These are phyloP conservation scores for Alternaria incomplexa DNA, from an alignment of 2,329 filamentous ascomycete genomes.

Conservation along the genomic window DNA sequence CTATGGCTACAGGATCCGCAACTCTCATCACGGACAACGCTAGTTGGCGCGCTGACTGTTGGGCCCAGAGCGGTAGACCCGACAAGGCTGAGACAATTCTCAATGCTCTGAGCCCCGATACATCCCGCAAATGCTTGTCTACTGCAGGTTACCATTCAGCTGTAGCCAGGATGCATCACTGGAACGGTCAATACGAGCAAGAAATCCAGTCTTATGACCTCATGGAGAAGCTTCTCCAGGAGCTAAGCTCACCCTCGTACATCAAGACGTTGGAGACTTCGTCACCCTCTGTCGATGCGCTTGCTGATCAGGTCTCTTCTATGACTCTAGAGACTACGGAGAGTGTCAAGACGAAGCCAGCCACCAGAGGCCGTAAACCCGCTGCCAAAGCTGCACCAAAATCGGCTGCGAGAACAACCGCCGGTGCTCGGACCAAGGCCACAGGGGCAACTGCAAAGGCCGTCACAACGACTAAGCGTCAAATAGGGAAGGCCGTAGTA, in stretches of 20 bases:
- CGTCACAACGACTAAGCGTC: constrained; percentile 16
- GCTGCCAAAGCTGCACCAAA: constrained; percentile 21
- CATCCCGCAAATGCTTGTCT: constrained; percentile 54
- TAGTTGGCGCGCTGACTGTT: constrained; percentile 55
- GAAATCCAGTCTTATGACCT: constrained; percentile 58
- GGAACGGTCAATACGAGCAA: constrained; percentile 55
- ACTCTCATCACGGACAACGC: constrained; percentile 57
- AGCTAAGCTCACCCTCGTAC: constrained; percentile 47
- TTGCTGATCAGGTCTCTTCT: constrained; percentile 53
- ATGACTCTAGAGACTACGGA: constrained; percentile 44
- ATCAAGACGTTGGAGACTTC: constrained; percentile 36
- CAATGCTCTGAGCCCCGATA: constrained; percentile 55
- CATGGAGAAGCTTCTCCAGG: constrained; percentile 54
- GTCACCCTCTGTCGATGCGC: constrained; percentile 34
- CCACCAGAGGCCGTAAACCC: constrained; percentile 32
- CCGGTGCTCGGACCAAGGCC: constrained; percentile 23
- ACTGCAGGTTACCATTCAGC: constrained; percentile 60
- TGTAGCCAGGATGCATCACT: constrained; percentile 57
- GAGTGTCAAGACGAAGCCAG: constrained; percentile 11
- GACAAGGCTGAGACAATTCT: constrained; percentile 59
- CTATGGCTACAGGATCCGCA: constrained; percentile 68
- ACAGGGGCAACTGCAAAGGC: constrained; percentile 20
- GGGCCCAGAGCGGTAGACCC: constrained; percentile 57
- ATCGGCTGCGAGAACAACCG: constrained; percentile 13
- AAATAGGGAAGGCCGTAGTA: constrained; percentile 7